These are phyloP conservation scores for Nothomitra cinnamomea DNA, from an alignment of 2,329 filamentous ascomycete genomes.

Conservation along the genomic window DNA sequence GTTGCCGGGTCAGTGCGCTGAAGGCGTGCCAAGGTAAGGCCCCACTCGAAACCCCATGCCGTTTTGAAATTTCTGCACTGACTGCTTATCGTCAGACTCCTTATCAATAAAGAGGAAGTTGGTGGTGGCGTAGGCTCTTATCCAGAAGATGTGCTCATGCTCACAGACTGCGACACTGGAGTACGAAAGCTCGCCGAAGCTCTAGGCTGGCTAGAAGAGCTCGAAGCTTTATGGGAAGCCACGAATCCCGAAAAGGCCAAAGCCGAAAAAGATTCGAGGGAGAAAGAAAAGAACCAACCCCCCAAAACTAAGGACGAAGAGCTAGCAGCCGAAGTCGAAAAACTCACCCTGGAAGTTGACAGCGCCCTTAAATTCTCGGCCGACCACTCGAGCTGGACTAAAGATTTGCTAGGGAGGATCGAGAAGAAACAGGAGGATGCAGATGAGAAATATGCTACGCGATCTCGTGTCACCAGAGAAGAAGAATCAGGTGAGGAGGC, in stretches of 20 bases:
- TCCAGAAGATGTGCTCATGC: conserved; percentile 65
- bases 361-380: conserved; percentile 32
- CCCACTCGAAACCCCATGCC: no score
- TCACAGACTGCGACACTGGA: conserved; percentile 71
- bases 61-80: neutral
- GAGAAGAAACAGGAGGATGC: neutral
- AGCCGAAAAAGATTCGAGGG: conserved; percentile 13
- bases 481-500: no score
- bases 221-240: conserved; percentile 57
- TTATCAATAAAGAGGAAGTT: conserved; percentile 77
- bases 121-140: conserved; percentile 54
- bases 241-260: conserved; percentile 33
- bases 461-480: no score
- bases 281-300: conserved; percentile 7
- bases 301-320: conserved; percentile 34
- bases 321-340: conserved; percentile 39
- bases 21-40: conserved; percentile 42
- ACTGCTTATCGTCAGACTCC: conserved; percentile 25
- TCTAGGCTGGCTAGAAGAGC: conserved; percentile 71
- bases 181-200: conserved; percentile 62
- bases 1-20: conserved; percentile 46
- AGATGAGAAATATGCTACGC: no score
- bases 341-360: conserved; percentile 40
- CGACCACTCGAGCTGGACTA: conserved; percentile 22
- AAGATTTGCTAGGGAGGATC: neutral